Evolutionary conservation across 176 grass and related monocot genomes (phyloP).

Genomic region (Avena eriantha): DNA sequence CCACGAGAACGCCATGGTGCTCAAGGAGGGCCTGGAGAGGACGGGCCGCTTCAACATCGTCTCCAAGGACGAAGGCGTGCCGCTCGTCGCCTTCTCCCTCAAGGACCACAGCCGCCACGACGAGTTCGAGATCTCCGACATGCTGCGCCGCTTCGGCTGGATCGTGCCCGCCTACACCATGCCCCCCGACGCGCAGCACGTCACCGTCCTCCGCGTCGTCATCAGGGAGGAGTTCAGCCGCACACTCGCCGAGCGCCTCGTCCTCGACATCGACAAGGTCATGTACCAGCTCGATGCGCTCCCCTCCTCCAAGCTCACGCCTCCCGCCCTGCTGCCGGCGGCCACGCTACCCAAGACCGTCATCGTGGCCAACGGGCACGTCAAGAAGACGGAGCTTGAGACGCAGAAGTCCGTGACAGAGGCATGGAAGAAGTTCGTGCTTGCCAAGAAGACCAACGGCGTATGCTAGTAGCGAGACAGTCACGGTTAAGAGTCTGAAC

Average conservation of each 20-base stretch:
- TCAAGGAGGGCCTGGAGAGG: constrained; percentile 73
- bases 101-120: constrained; percentile 80
- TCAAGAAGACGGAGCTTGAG: constrained; percentile 56
- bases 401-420: constrained; percentile 70
- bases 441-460: constrained; percentile 71
- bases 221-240: constrained; percentile 98
- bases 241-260: constrained; percentile 88
- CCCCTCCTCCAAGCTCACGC: constrained; percentile 65
- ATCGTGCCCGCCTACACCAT: constrained; percentile 98
- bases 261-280: constrained; percentile 87
- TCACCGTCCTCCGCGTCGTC: constrained; percentile 95
- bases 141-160: constrained; percentile 94
- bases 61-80: constrained; percentile 93
- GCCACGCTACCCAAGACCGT: constrained; percentile 14
- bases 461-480: constrained; percentile 61
- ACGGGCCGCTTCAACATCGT: constrained; percentile 85
- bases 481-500: not conserved
- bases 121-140: constrained; percentile 95
- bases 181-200: constrained; percentile 88
- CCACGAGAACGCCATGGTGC: constrained; percentile 94
- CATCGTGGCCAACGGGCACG: constrained; percentile 2
- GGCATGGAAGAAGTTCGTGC: constrained; percentile 74
- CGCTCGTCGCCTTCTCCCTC: constrained; percentile 95
- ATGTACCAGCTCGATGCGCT: constrained; percentile 78
- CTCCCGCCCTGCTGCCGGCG: constrained; percentile 7